Conservation (phyloP, 306 rosid species). For the Crataegus laevigata region DNA sequence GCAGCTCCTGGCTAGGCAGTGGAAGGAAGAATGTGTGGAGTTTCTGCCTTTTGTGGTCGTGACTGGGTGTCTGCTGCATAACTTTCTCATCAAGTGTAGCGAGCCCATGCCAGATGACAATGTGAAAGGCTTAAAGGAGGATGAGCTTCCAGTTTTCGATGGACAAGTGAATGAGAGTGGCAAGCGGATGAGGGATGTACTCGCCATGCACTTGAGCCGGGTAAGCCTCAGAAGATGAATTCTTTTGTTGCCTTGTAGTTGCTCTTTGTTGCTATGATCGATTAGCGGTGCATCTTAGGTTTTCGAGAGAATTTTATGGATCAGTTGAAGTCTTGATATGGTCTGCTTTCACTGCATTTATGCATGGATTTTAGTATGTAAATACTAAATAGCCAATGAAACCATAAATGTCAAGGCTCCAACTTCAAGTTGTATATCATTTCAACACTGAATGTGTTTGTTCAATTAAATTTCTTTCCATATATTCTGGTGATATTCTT, state of each 20-base stretch:
- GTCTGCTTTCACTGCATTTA: neutral
- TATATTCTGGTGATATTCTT: neutral
- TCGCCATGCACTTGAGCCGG: constrained; percentile 63
- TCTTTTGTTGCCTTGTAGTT: neutral
- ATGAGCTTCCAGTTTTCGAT: constrained; percentile 27
- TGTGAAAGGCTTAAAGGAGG: constrained; percentile 14
- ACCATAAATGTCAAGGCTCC: neutral
- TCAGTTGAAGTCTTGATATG: constrained; percentile 3
- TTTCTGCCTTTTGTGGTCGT: constrained; percentile 62
- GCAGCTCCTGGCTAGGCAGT: constrained; percentile 55
- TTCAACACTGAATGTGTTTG: neutral
- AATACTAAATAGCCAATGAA: neutral
- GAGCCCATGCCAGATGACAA: constrained; percentile 34
- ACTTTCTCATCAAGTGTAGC: constrained; percentile 56
- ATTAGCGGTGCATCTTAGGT: neutral
- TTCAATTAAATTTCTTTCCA: neutral
- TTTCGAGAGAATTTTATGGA: neutral
- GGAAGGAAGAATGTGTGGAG: constrained; percentile 64
- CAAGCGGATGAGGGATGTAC: constrained; percentile 49
- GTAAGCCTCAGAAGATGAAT: constrained; percentile 48
- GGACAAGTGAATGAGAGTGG: constrained; percentile 55
- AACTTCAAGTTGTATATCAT: neutral
- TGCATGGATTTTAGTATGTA: neutral
- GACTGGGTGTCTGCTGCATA: constrained; percentile 69
- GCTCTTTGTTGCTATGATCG: neutral